These are phyloP conservation scores for Pseudogymnoascus destructans DNA, from an alignment of 2,329 filamentous ascomycete genomes.

Conservation along the genomic window DNA sequence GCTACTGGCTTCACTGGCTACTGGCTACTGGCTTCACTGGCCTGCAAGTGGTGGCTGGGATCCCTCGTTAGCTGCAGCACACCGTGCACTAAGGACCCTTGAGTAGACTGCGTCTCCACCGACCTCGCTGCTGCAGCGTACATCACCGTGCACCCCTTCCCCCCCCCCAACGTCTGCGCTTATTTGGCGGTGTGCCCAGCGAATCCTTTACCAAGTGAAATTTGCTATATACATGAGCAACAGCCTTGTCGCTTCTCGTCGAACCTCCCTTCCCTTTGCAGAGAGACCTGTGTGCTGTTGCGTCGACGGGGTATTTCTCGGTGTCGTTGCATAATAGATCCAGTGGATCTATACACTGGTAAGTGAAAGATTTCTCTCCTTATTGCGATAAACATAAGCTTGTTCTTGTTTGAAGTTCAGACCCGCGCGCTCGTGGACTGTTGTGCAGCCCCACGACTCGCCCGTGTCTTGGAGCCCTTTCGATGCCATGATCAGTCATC, in stretches of 20 bases:
- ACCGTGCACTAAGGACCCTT: conserved; percentile 8
- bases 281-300: background rate
- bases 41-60: background rate
- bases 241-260: background rate
- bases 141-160: conserved; percentile 7
- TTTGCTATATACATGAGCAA: conserved; percentile 6
- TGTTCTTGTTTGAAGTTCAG: background rate
- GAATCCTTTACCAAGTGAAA: background rate
- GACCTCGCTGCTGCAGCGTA: conserved; percentile 7
- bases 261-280: background rate
- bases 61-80: background rate
- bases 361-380: background rate
- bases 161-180: conserved; percentile 8
- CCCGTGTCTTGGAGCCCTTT: background rate
- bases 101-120: conserved; percentile 5
- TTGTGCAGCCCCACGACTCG: conserved; percentile 1
- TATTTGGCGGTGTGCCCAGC: background rate
- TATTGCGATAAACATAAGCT: conserved; percentile 4
- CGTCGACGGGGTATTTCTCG: background rate
- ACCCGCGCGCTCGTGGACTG: background rate
- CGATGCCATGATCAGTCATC: background rate
- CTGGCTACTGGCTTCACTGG: background rate
- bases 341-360: conserved; percentile 1
- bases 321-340: conserved; percentile 4
- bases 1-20: background rate